phyloP scores from a whole-genome alignment of 306 rosid genomes.

The Ochetophila trinervis region DNA sequence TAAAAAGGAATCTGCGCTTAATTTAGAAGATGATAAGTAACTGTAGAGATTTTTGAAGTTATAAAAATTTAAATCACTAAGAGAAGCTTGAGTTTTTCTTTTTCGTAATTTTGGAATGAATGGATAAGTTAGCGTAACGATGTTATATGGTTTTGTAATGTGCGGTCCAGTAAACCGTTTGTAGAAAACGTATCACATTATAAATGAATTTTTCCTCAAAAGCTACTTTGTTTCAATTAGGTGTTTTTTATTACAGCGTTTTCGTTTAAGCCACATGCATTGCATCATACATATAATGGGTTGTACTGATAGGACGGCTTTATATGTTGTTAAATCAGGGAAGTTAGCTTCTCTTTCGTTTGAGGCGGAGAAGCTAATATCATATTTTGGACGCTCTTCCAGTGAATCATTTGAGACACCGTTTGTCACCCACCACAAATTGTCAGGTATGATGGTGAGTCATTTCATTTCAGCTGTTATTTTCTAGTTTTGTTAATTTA shows the following conservation, averaged over 20 bases:
- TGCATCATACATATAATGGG: background rate
- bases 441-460: slow-evolving; percentile 95
- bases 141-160: background rate
- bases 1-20: background rate
- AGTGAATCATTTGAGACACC: slow-evolving; percentile 24
- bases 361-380: slow-evolving; percentile 38
- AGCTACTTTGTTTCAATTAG: too few relatives aligned
- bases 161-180: background rate
- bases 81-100: too few relatives aligned
- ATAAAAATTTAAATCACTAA: background rate
- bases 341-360: slow-evolving; percentile 40
- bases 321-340: slow-evolving; percentile 43
- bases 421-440: slow-evolving; percentile 38
- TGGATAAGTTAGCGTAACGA: background rate
- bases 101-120: slow-evolving; percentile 1
- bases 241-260: too few relatives aligned
- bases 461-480: slow-evolving; percentile 23
- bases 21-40: background rate
- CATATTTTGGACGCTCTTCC: slow-evolving; percentile 23
- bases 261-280: too few relatives aligned
- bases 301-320: slow-evolving; percentile 4
- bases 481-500: background rate
- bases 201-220: background rate
- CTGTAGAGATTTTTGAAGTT: background rate
- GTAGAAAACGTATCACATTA: too few relatives aligned